Percentiles rank a stretch among this genome's conserved stretches.
Evolutionary conservation across 345 rosid genomes (phyloP).

Genomic region (Lenwebbia sp.): DNA sequence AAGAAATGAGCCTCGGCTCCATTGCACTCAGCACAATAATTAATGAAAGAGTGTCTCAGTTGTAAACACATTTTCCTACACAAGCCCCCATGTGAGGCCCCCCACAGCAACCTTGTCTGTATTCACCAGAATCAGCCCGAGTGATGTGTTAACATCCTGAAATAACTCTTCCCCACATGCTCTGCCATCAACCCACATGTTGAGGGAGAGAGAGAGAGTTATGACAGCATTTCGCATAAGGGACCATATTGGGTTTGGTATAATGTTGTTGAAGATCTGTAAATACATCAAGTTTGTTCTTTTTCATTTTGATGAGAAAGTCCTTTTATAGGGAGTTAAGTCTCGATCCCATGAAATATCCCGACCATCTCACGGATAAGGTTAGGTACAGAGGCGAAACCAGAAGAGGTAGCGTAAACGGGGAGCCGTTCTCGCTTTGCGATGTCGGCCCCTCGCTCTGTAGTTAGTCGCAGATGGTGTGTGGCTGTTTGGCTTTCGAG

Average conservation of each 20-base stretch:
- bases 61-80: neutral
- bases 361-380: neutral
- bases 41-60: neutral
- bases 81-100: constrained; percentile 13
- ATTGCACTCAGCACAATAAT: neutral
- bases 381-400: neutral
- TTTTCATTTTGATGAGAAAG: neutral
- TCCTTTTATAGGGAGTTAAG: neutral
- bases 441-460: neutral
- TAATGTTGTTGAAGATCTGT: neutral
- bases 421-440: neutral
- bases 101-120: neutral
- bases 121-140: neutral
- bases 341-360: neutral
- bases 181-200: neutral
- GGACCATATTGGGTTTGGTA: neutral
- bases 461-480: neutral
- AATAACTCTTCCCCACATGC: constrained; percentile 21
- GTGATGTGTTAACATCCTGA: neutral
- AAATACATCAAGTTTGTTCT: neutral
- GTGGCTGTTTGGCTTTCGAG: neutral
- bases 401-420: neutral
- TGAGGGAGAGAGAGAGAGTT: neutral
- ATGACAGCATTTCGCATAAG: neutral
- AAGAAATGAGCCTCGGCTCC: neutral